phyloP scores from a whole-genome alignment of 768 basidiomycete species.

The Russula earlei region DNA sequence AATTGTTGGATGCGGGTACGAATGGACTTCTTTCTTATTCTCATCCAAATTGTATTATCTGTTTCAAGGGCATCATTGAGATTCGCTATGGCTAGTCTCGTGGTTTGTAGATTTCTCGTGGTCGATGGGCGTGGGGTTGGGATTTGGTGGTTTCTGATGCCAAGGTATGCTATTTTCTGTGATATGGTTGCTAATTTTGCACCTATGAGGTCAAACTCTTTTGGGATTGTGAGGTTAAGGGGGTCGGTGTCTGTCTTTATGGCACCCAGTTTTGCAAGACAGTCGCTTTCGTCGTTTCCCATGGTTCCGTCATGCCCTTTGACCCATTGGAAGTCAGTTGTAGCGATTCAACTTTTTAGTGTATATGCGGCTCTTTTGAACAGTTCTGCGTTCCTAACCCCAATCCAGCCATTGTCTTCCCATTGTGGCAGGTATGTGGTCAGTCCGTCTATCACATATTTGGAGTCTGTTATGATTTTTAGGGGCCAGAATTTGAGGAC shows the following conservation, averaged over 20 bases:
- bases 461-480: neutral
- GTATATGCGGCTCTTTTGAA: neutral
- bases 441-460: neutral
- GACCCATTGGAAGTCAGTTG: neutral
- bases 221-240: neutral
- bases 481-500: neutral
- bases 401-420: neutral
- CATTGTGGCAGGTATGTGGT: neutral
- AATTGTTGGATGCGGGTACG: too few relatives aligned
- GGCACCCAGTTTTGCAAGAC: neutral
- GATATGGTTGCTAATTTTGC: neutral
- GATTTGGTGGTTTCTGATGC: neutral
- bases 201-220: neutral
- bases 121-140: too few relatives aligned
- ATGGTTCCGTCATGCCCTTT: neutral
- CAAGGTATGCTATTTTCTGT: neutral
- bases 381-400: neutral
- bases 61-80: too few relatives aligned
- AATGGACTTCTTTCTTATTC: too few relatives aligned
- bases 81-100: too few relatives aligned
- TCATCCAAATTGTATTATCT: too few relatives aligned
- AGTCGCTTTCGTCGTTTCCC: neutral
- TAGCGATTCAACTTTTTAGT: neutral
- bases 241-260: neutral
- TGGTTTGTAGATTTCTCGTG: too few relatives aligned